phyloP scores from a whole-genome alignment of 116 monocot genomes.

The Zostera marina region DNA sequence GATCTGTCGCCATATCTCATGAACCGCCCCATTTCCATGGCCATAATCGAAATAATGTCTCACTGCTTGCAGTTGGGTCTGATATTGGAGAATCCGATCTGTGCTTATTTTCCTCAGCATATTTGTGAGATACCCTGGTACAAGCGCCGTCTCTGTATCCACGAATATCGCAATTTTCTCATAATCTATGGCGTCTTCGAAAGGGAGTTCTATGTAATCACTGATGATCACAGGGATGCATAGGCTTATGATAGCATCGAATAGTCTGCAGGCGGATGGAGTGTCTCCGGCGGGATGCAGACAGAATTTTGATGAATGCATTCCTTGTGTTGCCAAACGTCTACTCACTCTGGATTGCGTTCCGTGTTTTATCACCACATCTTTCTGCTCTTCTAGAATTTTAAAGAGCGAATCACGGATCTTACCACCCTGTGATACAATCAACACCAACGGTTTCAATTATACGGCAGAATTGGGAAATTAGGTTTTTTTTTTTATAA shows the following conservation, averaged over 20 bases:
- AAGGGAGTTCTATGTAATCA: constrained; percentile 81
- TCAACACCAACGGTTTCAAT: background rate
- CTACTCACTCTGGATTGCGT: constrained; percentile 84
- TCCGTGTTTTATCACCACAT: constrained; percentile 81
- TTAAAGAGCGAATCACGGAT: constrained; percentile 81
- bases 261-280: constrained; percentile 86
- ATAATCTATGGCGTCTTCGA: constrained; percentile 90
- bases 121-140: constrained; percentile 41
- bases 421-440: constrained; percentile 58
- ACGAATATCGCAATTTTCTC: constrained; percentile 74
- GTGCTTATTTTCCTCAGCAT: constrained; percentile 32
- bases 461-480: background rate
- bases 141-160: constrained; percentile 45
- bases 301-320: constrained; percentile 95
- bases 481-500: background rate
- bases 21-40: constrained; percentile 69
- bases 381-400: constrained; percentile 59
- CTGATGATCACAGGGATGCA: constrained; percentile 89
- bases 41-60: constrained; percentile 77
- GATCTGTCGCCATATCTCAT: constrained; percentile 92
- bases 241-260: constrained; percentile 91
- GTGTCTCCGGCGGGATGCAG: constrained; percentile 94
- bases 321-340: constrained; percentile 70
- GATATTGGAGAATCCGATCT: constrained; percentile 56
- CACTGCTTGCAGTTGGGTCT: constrained; percentile 55